Evolutionary conservation across 352 stramenopile species (phyloP).

Genomic region (Globisporangium recalcitrans): DNA sequence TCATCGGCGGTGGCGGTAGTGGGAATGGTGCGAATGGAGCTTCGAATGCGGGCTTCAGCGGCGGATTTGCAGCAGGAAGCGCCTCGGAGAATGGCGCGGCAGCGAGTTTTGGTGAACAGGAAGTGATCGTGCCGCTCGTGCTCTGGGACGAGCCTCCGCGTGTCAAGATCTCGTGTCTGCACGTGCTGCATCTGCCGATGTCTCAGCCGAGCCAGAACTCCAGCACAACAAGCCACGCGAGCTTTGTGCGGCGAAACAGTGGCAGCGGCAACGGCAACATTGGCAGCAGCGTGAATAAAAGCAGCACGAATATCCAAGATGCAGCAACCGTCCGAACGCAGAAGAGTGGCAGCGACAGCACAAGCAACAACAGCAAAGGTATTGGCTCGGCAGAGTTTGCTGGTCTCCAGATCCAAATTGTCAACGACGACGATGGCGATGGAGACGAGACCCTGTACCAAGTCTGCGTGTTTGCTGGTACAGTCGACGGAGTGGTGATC

Average conservation of each 20-base stretch:
- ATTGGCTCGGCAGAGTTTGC: constrained; percentile 5
- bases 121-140: constrained; percentile 64
- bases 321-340: neutral
- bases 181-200: constrained; percentile 59
- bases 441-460: constrained; percentile 36
- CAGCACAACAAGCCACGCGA: constrained; percentile 30
- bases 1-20: neutral
- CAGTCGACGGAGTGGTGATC: constrained; percentile 51
- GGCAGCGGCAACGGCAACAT: neutral
- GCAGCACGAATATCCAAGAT: neutral
- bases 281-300: neutral
- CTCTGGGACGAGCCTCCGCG: constrained; percentile 57
- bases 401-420: constrained; percentile 29
- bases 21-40: neutral
- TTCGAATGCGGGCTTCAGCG: neutral
- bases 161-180: constrained; percentile 47
- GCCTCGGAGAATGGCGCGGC: neutral
- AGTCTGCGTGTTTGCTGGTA: constrained; percentile 69
- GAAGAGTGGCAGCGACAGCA: neutral
- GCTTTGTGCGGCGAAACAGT: constrained; percentile 19
- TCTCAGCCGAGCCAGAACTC: constrained; percentile 69
- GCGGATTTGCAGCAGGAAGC: neutral
- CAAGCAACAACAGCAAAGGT: neutral
- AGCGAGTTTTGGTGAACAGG: constrained; percentile 9
- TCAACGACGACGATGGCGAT: constrained; percentile 31